phyloP scores from a whole-genome alignment of 257 asterid genomes.

The Galeopsis tetrahit region DNA sequence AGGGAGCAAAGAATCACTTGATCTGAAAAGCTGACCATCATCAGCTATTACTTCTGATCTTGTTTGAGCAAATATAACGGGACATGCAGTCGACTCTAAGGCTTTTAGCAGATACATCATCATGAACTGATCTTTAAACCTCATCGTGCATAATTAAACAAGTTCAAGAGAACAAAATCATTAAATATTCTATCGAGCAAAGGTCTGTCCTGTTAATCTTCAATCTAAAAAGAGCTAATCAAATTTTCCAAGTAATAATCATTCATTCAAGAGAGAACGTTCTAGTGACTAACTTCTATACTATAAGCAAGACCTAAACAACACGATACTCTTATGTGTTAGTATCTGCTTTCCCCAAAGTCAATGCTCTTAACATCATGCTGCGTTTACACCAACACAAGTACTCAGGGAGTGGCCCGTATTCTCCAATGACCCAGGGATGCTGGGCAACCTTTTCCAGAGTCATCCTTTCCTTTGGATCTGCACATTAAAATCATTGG shows the following conservation, averaged over 20 bases:
- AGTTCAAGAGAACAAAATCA: conserved; percentile 23
- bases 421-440: conserved; percentile 77
- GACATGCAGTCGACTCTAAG: background rate
- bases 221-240: conserved; percentile 19
- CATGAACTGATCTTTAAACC: conserved; percentile 4
- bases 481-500: conserved; percentile 44
- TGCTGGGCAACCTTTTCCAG: conserved; percentile 68
- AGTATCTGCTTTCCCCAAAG: conserved; percentile 38
- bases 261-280: conserved; percentile 11
- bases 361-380: conserved; percentile 28
- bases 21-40: conserved; percentile 44
- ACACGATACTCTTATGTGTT: conserved; percentile 30
- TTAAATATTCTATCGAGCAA: conserved; percentile 17
- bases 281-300: conserved; percentile 29
- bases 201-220: conserved; percentile 26
- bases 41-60: conserved; percentile 48
- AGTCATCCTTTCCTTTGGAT: conserved; percentile 77
- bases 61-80: conserved; percentile 20
- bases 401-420: conserved; percentile 66
- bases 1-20: conserved; percentile 65
- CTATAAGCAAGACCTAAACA: conserved; percentile 31
- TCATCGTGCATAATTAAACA: background rate
- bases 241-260: conserved; percentile 17
- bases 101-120: background rate
- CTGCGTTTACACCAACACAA: conserved; percentile 81